Evolutionary conservation across 2,329 filamentous ascomycete genomes (phyloP).

Genomic region (Arthrobotrys megalospora): DNA sequence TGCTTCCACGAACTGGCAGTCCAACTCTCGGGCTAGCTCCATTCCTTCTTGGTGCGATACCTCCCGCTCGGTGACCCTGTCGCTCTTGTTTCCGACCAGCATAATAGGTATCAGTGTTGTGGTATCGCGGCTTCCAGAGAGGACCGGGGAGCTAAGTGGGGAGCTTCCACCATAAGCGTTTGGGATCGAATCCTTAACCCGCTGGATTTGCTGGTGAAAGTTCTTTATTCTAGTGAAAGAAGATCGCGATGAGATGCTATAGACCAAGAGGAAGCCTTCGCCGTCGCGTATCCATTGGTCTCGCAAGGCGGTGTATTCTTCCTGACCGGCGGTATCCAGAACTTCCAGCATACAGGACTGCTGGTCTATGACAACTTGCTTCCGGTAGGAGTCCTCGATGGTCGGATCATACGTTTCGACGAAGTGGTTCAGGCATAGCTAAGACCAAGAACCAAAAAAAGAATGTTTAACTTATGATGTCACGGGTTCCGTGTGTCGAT

Average conservation of each 20-base stretch:
- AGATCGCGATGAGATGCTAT: conserved; percentile 96
- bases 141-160: conserved; percentile 70
- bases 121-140: conserved; percentile 64
- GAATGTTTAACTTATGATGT: conserved; percentile 38
- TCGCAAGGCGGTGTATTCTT: conserved; percentile 96
- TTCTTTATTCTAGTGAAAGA: conserved; percentile 95
- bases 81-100: conserved; percentile 98
- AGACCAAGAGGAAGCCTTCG: conserved; percentile 96
- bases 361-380: conserved; percentile 92
- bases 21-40: conserved; percentile 89
- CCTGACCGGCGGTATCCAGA: conserved; percentile 95
- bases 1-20: conserved; percentile 96
- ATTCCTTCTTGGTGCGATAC: conserved; percentile 97
- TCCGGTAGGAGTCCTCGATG: conserved; percentile 89
- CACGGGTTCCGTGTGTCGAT: conserved; percentile 50
- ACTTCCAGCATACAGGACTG: conserved; percentile 98
- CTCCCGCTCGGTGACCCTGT: conserved; percentile 93
- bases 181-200: conserved; percentile 88
- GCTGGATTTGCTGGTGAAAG: conserved; percentile 96
- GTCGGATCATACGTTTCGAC: conserved; percentile 95
- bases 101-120: conserved; percentile 89
- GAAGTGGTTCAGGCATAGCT: conserved; percentile 98
- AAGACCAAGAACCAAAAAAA: conserved; percentile 6
- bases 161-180: conserved; percentile 68
- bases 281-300: conserved; percentile 99